Base-by-base conservation (phyloP, 140 eudicot genomes). In the Senecio squalidus region DNA sequence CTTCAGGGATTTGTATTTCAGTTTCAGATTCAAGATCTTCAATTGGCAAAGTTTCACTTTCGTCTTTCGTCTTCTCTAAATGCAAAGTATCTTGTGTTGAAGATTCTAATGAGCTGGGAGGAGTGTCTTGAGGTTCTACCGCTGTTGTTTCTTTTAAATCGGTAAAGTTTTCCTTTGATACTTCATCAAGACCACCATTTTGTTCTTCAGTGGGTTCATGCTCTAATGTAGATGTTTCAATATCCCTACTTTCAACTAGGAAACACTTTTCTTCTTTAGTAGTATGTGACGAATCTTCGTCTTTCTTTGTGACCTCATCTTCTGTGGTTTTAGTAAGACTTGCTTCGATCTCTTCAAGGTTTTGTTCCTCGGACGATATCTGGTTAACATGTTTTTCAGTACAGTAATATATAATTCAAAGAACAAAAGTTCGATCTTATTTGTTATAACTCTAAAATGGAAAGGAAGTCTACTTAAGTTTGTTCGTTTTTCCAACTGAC, bases 1-100 rank as follows among this genome's bases (percentile, higher is more conserved):
- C 33, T 72, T 58, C 47, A 72, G 62, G 72, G 72, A 26, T 48
- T 20, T 72, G 29, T 56, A 28, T 55, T 55, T 64, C 55, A 56
- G 51, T 44, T 27, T 25, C 71, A 34, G 54, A 44, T 47, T 62
- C 54, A 43, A 53, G 55, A 55, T 58, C 27, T 28, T 57, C 66
- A 14, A 18, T 39, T 18, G 67, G 61, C 62, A 54, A 24, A 46
- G 6, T 53, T 22, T 64, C 72, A 67, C 52, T 40, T 13, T 57
- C 78, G 30, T 62, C 43, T 62, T 64, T 31, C 31, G 21, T 58
- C 28, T 70, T 69, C 66, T 71, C 62, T 46, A 51, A 48, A 27
- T 20, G 23, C 40, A 39, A 46, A 55, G 58, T 23, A 27, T 69
- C 43, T n/a, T 63, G 58, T 30, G 61, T 52, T 51, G 78, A 29